These are phyloP conservation scores for Plasmopara halstedii DNA, from an alignment of 352 stramenopile genomes.

Conservation along the genomic window DNA sequence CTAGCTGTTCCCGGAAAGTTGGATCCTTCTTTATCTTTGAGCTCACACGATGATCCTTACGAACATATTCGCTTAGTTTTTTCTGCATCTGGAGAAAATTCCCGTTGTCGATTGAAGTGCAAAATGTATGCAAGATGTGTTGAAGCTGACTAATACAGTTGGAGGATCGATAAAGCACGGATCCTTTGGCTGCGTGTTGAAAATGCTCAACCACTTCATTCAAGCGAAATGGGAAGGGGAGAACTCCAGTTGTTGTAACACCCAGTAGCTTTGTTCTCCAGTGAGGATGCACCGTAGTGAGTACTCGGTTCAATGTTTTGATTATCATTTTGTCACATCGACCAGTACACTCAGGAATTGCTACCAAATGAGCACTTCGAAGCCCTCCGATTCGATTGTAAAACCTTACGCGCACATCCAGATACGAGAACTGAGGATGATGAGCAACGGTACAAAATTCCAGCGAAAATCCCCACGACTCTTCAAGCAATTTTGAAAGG, in stretches of 20 bases:
- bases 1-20: slow-evolving; percentile 2
- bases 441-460: slow-evolving; percentile 16
- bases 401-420: slow-evolving; percentile 31
- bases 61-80: slow-evolving; percentile 20
- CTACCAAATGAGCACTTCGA: slow-evolving; percentile 23
- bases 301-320: slow-evolving; percentile 15
- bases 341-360: slow-evolving; percentile 16
- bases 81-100: slow-evolving; percentile 16
- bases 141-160: slow-evolving; percentile 18
- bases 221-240: slow-evolving; percentile 9
- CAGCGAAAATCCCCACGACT: slow-evolving; percentile 37
- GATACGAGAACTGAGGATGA: slow-evolving; percentile 13
- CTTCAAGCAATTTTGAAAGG: slow-evolving; percentile 23
- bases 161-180: slow-evolving; percentile 18
- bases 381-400: slow-evolving; percentile 15
- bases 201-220: slow-evolving; percentile 18
- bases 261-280: slow-evolving; percentile 26
- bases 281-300: slow-evolving; percentile 17
- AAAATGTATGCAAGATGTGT: slow-evolving; percentile 22
- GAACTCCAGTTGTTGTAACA: slow-evolving; percentile 10
- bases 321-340: slow-evolving; percentile 19
- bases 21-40: slow-evolving; percentile 19
- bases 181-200: slow-evolving; percentile 6
- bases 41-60: slow-evolving; percentile 13
- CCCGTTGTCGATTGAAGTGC: slow-evolving; percentile 17